phyloP scores from a whole-genome alignment of 2,329 filamentous ascomycete species.

The Teratosphaeria nubilosa region DNA sequence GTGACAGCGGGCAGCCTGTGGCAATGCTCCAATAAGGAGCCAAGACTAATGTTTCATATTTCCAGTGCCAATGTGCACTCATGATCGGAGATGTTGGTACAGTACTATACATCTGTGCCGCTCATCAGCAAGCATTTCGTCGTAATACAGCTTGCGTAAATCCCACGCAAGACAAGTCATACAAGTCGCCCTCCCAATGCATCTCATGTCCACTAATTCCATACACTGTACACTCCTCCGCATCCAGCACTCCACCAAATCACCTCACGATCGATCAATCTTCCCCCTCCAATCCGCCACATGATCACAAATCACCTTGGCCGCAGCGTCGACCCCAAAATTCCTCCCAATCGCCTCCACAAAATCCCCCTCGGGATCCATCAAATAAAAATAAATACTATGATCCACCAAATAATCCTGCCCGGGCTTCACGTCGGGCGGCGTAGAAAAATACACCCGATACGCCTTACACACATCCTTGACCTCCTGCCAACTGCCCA shows the following conservation, averaged over 20 bases:
- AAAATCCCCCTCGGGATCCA: constrained; percentile 97
- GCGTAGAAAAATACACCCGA: constrained; percentile 94
- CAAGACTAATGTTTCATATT: background rate
- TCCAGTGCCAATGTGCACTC: background rate
- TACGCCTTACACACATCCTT: constrained; percentile 94
- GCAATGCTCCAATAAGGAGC: background rate
- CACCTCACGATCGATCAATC: constrained; percentile 31
- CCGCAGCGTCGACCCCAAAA: constrained; percentile 79
- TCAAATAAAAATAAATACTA: constrained; percentile 98
- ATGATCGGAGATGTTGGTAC: background rate
- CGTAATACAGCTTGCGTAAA: background rate
- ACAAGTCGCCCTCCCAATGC: background rate
- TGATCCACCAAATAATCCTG: constrained; percentile 98
- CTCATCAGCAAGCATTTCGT: background rate
- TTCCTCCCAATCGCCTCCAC: constrained; percentile 93
- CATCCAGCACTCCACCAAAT: background rate
- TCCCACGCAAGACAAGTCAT: background rate
- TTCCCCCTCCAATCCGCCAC: constrained; percentile 64
- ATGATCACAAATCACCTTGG: constrained; percentile 75
- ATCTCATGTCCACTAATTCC: background rate
- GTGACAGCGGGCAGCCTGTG: background rate
- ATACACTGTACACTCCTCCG: background rate
- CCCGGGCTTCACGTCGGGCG: constrained; percentile 74
- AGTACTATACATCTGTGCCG: background rate
- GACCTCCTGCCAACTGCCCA: constrained; percentile 86